Percentiles rank a stretch among this genome's conserved stretches.
phyloP scores from a whole-genome alignment of 805 yeast species.

The Pichia phayaonensis region DNA sequence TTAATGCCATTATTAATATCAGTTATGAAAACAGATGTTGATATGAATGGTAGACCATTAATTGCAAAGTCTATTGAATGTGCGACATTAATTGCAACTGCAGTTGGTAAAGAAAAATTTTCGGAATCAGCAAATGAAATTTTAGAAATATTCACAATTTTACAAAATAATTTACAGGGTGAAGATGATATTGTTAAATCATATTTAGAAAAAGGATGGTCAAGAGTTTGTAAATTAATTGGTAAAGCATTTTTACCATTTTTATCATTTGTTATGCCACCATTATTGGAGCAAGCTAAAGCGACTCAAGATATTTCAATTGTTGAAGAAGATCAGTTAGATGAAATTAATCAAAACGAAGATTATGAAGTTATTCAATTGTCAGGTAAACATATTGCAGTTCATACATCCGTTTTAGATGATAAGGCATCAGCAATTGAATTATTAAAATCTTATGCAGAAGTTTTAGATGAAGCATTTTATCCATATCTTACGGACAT shows the following conservation, averaged over 20 bases:
- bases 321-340: slow-evolving; percentile 83
- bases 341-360: slow-evolving; percentile 71
- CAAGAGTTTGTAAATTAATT: slow-evolving; percentile 78
- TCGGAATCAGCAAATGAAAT: slow-evolving; percentile 65
- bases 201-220: slow-evolving; percentile 93
- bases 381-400: slow-evolving; percentile 88
- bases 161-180: slow-evolving; percentile 48
- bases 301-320: slow-evolving; percentile 85
- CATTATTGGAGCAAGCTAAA: slow-evolving; percentile 77
- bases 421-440: slow-evolving; percentile 93
- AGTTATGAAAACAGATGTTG: slow-evolving; percentile 72
- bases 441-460: slow-evolving; percentile 74
- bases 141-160: slow-evolving; percentile 59
- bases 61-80: slow-evolving; percentile 96
- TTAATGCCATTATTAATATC: slow-evolving; percentile 82
- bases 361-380: slow-evolving; percentile 94
- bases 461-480: slow-evolving; percentile 73
- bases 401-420: slow-evolving; percentile 89
- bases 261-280: slow-evolving; percentile 79
- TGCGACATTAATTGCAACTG: slow-evolving; percentile 85
- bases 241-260: slow-evolving; percentile 83
- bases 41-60: slow-evolving; percentile 66
- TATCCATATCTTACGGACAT: slow-evolving; percentile 77
- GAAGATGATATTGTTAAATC: slow-evolving; percentile 87
- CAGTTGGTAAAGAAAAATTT: slow-evolving; percentile 91